Evolutionary conservation across 371 early-diverging fungal genomes (phyloP).

Genomic region (Chytridium lagenaria): DNA sequence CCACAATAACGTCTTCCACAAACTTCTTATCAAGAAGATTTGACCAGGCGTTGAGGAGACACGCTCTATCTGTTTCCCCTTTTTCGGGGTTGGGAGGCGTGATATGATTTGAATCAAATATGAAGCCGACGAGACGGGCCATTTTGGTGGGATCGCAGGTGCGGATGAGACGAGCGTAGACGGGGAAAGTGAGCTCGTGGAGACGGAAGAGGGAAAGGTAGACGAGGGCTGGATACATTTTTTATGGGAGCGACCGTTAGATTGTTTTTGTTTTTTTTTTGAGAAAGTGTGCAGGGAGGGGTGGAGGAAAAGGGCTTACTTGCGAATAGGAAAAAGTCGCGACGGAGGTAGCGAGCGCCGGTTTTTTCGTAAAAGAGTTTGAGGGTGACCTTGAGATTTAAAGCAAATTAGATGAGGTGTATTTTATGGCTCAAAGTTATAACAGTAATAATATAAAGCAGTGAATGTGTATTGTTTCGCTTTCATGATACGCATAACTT

Average conservation of each 20-base stretch:
- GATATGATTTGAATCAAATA: conserved; percentile 45
- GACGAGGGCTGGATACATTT: conserved; percentile 34
- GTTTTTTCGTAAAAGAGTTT: conserved; percentile 38
- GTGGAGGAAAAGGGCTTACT: conserved; percentile 30
- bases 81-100: too few species aligned
- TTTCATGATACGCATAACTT: too few species aligned
- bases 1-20: conserved; percentile 27
- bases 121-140: conserved; percentile 45
- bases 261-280: neutral
- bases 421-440: too few species aligned
- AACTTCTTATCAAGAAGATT: conserved; percentile 38
- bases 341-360: conserved; percentile 39
- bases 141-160: conserved; percentile 42
- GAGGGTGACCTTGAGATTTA: conserved; percentile 35
- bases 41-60: conserved; percentile 35
- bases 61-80: too few species aligned
- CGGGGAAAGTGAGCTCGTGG: conserved; percentile 40
- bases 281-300: too few species aligned
- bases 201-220: conserved; percentile 51
- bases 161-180: conserved; percentile 37
- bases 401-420: neutral
- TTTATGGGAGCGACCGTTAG: neutral
- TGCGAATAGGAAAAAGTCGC: conserved; percentile 48
- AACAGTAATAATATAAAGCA: too few species aligned
- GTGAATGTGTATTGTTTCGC: neutral